Evolutionary conservation across 805 yeast genomes (phyloP).

Genomic region (Ogataea dorogensis): DNA sequence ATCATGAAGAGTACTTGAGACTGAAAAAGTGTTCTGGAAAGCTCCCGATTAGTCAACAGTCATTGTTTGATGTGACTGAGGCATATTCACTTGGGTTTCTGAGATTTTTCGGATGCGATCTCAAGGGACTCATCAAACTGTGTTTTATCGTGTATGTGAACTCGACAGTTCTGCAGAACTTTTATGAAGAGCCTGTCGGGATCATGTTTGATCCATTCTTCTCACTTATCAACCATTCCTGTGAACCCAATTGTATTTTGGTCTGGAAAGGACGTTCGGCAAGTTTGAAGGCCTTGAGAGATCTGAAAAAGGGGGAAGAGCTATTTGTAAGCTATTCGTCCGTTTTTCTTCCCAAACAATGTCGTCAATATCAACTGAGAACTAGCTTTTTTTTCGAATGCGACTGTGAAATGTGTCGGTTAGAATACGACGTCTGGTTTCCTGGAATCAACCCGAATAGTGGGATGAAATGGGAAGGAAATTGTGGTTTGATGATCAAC

Average conservation of each 20-base stretch:
- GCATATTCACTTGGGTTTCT: slow-evolving; percentile 15
- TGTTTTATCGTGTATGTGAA: slow-evolving; percentile 31
- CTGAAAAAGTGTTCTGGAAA: slow-evolving; percentile 2
- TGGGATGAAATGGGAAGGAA: slow-evolving; percentile 13
- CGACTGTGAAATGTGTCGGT: slow-evolving; percentile 31
- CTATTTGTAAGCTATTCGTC: slow-evolving; percentile 34
- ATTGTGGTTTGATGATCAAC: slow-evolving; percentile 9
- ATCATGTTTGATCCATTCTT: slow-evolving; percentile 37
- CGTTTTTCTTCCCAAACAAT: slow-evolving; percentile 28
- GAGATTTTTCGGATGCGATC: slow-evolving; percentile 14
- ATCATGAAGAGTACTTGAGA: slow-evolving; percentile 17
- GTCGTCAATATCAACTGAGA: slow-evolving; percentile 30
- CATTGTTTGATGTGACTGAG: slow-evolving; percentile 18
- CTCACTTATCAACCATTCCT: slow-evolving; percentile 41
- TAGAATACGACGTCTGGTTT: slow-evolving; percentile 28
- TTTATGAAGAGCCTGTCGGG: slow-evolving; percentile 32
- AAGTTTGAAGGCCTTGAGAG: slow-evolving; percentile 21
- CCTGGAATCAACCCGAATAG: slow-evolving; percentile 30
- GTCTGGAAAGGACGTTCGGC: slow-evolving; percentile 23
- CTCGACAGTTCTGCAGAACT: slow-evolving; percentile 29
- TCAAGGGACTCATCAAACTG: slow-evolving; percentile 18
- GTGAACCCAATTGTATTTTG: slow-evolving; percentile 36
- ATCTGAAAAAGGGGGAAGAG: slow-evolving; percentile 27
- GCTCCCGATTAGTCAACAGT: slow-evolving; percentile 8
- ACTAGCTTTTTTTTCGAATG: slow-evolving; percentile 36